Evolutionary conservation across 306 rosid genomes (phyloP).

Genomic region (cucumber (Cucumis sativus)): Cucumber_9930_V3 NC_026661.2:20000501-20001000

Average conservation of each 20-base stretch:
- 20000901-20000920: neutral
- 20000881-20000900: neutral
- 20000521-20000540: neutral
- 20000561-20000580: neutral
- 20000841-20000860: neutral
- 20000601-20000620: neutral
- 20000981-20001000: neutral
- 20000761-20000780: constrained; percentile 52
- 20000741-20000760: constrained; percentile 75
- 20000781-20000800: constrained; percentile 31
- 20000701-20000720: constrained; percentile 92
- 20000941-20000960: neutral
- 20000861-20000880: neutral
- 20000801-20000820: constrained; percentile 3
- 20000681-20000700: constrained; percentile 82
- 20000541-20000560: neutral
- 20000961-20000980: neutral
- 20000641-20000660: constrained; percentile 77
- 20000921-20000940: neutral
- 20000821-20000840: neutral
- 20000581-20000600: neutral
- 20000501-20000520: neutral
- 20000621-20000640: constrained; percentile 43
- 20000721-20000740: constrained; percentile 83
- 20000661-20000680: constrained; percentile 42